A percentile compares a stretch with the other conserved stretches of the same genome.
Conservation (phyloP, 1,284 basidiomycete species). For the Anthracocystis panici-leucophaei region DNA sequence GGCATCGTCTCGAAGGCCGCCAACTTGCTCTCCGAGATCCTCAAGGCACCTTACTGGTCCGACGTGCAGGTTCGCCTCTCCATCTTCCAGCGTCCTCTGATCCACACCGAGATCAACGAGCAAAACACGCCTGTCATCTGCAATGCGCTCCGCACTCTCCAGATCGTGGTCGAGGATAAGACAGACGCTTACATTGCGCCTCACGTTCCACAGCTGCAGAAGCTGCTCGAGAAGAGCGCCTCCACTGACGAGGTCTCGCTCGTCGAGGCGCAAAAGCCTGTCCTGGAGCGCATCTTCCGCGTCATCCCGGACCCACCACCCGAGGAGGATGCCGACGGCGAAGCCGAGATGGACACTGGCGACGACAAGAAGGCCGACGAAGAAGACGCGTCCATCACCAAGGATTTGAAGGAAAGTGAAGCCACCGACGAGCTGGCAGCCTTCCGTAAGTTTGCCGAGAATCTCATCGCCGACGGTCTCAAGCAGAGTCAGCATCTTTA, state of each 20-base stretch:
- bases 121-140: conserved; percentile 78
- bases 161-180: conserved; percentile 86
- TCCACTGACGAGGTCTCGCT: conserved; percentile 53
- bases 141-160: conserved; percentile 88
- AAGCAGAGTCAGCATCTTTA: conserved; percentile 79
- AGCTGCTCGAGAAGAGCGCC: conserved; percentile 76
- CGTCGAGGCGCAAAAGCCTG: conserved; percentile 67
- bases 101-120: conserved; percentile 76
- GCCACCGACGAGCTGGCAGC: conserved; percentile 75
- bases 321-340: conserved; percentile 55
- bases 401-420: conserved; percentile 35
- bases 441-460: conserved; percentile 83
- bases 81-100: conserved; percentile 71
- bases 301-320: conserved; percentile 76
- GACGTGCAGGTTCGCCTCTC: conserved; percentile 90
- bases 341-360: conserved; percentile 71
- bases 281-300: conserved; percentile 87
- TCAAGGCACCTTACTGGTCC: conserved; percentile 86
- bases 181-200: conserved; percentile 83
- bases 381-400: conserved; percentile 21
- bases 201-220: conserved; percentile 85
- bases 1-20: conserved; percentile 83
- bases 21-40: conserved; percentile 82
- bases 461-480: conserved; percentile 83
- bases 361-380: conserved; percentile 81